Base-by-base conservation (phyloP, 1,139 yeast genomes). In the Spathaspora sp. region DNA sequence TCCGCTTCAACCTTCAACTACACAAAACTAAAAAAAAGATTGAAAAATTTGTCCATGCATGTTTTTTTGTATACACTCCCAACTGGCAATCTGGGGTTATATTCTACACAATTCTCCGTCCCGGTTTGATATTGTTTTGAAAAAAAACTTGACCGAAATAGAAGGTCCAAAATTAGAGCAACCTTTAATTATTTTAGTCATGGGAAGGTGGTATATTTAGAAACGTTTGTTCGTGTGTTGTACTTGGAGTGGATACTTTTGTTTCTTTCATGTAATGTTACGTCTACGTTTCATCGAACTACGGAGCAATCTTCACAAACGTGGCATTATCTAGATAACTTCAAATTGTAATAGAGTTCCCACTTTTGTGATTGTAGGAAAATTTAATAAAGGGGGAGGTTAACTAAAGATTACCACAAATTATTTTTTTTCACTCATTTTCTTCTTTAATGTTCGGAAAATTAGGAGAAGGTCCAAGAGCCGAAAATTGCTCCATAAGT, bases 1-100 rank as follows among this genome's bases (percentile, higher is more conserved):
- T 36, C 44, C 44, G 44, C 44, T 42, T 42, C 44, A 42, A 42
- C 44, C 44, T 42, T 42, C 44, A 33, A 6, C 18, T 33, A 16
- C 43, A 41, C 43, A 41, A 41, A n/a, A n/a, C n/a, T n/a, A n/a
- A n/a, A n/a, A n/a, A n/a, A n/a, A n/a, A n/a, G n/a, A n/a, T n/a
- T n/a, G n/a, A n/a, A n/a, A 41, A 34, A 31, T 7, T 27, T 5
- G 8, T 31, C 10, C n/a, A 11, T 26, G 29, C 29, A n/a, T n/a
- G 4, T 3, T 29, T n/a, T n/a, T 3, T 31, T 15, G 18, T 31
- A 31, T 31, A 18, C 36, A 31, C 18, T 31, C 18, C 36, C 34
- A 29, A 31, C 9, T n/a, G 18, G 2, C 36, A 31, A 31, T 31
- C 36, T 31, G 36, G 36, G 36, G 36, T 11, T 13, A 3, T 13